A percentile compares a stretch with the other conserved stretches of the same genome.
Evolutionary conservation across 225 moss, liverwort and hornwort genomes (phyloP).

Genomic region (Ulota crispa): DNA sequence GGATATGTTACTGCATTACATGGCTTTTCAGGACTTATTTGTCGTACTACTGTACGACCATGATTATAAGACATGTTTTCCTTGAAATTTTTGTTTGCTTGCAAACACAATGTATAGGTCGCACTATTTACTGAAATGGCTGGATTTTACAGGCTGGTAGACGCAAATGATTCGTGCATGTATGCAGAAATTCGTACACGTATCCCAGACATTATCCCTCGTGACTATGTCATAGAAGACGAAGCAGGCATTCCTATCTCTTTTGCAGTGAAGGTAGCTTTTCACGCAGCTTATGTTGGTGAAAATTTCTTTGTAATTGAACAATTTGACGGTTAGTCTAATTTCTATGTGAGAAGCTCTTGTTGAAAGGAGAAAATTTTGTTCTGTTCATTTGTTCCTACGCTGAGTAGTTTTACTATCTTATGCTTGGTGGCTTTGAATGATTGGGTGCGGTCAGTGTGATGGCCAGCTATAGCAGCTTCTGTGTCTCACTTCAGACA

Average conservation of each 20-base stretch:
- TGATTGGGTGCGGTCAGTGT: background rate
- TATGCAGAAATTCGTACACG: slow-evolving; percentile 94
- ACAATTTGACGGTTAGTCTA: background rate
- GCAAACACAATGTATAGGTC: background rate
- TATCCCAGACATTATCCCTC: slow-evolving; percentile 71
- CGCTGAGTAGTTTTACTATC: background rate
- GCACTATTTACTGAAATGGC: slow-evolving; percentile 8
- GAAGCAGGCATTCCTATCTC: slow-evolving; percentile 59
- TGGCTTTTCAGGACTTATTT: background rate
- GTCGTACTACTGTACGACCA: background rate
- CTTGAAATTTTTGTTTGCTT: background rate
- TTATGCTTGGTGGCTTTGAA: background rate
- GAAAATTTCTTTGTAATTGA: background rate
- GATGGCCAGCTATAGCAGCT: background rate
- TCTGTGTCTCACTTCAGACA: slow-evolving; percentile 16
- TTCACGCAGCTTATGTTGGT: background rate
- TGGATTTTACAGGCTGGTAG: slow-evolving; percentile 67
- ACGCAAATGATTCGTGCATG: slow-evolving; percentile 88
- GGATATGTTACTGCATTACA: background rate
- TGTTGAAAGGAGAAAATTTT: background rate
- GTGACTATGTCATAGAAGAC: slow-evolving; percentile 80
- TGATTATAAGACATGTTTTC: background rate
- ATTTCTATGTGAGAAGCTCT: slow-evolving; percentile 4
- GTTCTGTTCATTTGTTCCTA: background rate
- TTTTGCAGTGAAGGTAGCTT: slow-evolving; percentile 92